Conservation (phyloP, 768 basidiomycete genomes). For the Boletus fagicola region DNA sequence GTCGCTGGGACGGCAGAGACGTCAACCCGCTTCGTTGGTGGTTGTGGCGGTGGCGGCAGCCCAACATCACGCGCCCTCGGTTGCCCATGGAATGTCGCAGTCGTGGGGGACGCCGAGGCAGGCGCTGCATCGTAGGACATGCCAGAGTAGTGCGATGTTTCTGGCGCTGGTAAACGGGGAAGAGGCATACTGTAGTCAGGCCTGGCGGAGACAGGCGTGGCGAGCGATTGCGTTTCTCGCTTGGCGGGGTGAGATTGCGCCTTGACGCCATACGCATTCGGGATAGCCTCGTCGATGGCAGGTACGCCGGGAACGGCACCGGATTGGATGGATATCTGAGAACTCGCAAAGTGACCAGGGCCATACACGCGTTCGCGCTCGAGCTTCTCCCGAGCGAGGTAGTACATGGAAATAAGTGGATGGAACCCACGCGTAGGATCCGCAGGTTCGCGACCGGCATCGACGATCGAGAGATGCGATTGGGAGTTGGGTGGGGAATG, state of each 20-base stretch:
- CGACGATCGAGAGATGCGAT: constrained; percentile 50
- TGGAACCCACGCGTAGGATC: constrained; percentile 95
- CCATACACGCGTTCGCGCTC: constrained; percentile 95
- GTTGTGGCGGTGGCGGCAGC: constrained; percentile 35
- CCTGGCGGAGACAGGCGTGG: constrained; percentile 35
- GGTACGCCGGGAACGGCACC: constrained; percentile 20
- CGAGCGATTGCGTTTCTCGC: constrained; percentile 29
- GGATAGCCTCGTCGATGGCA: constrained; percentile 19
- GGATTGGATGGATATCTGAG: constrained; percentile 66
- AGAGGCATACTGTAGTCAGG: constrained; percentile 83
- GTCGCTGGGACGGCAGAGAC: constrained; percentile 22
- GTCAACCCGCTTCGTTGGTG: constrained; percentile 33
- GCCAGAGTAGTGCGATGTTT: constrained; percentile 76
- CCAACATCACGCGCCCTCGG: constrained; percentile 69
- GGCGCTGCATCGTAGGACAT: constrained; percentile 70
- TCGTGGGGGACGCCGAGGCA: constrained; percentile 53
- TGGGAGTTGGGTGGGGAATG: constrained; percentile 62
- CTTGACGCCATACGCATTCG: constrained; percentile 24
- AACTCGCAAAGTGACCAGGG: constrained; percentile 89
- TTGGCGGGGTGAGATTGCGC: constrained; percentile 33
- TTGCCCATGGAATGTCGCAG: constrained; percentile 55
- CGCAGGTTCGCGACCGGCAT: constrained; percentile 48
- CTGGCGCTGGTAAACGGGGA: constrained; percentile 77
- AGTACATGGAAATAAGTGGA: constrained; percentile 95
- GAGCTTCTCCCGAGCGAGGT: constrained; percentile 91